phyloP scores from a whole-genome alignment of 2,329 filamentous ascomycete genomes.

The Epichloe sylvatica region DNA sequence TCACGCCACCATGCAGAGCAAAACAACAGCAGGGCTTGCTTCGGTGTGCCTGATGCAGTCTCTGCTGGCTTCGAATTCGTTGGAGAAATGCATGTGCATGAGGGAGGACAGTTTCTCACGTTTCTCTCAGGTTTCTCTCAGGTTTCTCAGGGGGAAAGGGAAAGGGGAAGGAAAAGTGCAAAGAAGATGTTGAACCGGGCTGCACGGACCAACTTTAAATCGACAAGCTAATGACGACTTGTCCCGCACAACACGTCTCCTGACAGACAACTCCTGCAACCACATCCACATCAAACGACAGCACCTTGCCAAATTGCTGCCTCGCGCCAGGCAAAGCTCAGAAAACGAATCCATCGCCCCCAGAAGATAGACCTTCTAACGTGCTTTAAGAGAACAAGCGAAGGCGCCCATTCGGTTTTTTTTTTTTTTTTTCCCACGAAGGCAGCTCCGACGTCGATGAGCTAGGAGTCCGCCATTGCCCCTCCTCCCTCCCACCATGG shows the following conservation, averaged over 20 bases:
- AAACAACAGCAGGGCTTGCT: too few species aligned
- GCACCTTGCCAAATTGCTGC: not conserved
- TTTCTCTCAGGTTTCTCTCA: too few species aligned
- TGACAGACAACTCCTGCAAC: not conserved
- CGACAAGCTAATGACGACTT: not conserved
- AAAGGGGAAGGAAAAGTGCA: too few species aligned
- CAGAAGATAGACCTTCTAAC: too few species aligned
- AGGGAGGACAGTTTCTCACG: not conserved
- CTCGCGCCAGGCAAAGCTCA: not conserved
- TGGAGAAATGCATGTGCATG: not conserved
- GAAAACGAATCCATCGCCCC: not conserved
- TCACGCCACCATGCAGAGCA: too few species aligned
- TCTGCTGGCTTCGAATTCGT: not conserved
- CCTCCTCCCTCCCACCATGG: constrained; percentile 37
- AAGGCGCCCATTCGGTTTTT: not conserved
- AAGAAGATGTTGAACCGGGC: too few species aligned
- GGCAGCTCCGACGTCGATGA: constrained; percentile 17
- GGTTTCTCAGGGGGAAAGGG: too few species aligned
- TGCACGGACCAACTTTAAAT: too few species aligned
- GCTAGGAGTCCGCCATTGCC: constrained; percentile 21
- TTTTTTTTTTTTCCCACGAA: not conserved
- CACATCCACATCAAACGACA: constrained; percentile 4
- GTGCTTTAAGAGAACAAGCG: too few species aligned
- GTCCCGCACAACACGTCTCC: not conserved
- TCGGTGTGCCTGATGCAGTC: not conserved